Evolutionary conservation across 1,284 basidiomycete species (phyloP).

Genomic region (Flammula alnicola): DNA sequence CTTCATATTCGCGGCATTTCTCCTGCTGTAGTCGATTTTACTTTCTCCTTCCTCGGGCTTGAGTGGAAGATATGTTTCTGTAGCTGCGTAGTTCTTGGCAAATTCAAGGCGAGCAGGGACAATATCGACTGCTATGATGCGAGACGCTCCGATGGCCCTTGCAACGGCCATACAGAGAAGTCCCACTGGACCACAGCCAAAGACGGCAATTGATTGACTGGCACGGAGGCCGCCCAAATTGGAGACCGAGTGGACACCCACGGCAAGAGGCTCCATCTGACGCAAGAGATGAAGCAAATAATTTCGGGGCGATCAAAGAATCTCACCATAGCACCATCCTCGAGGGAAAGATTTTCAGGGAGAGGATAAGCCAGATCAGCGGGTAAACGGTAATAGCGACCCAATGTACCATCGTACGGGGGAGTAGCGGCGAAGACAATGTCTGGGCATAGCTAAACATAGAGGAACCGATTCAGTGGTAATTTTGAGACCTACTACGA

Average conservation of each 20-base stretch:
- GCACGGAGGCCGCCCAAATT: slow-evolving; percentile 77
- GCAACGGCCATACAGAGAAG: slow-evolving; percentile 93
- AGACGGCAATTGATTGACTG: slow-evolving; percentile 78
- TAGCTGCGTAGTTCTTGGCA: slow-evolving; percentile 88
- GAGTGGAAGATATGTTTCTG: slow-evolving; percentile 78
- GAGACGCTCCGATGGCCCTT: slow-evolving; percentile 83
- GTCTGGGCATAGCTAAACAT: slow-evolving; percentile 68
- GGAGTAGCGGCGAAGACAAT: slow-evolving; percentile 90
- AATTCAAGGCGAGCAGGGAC: slow-evolving; percentile 84
- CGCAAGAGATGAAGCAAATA: background rate
- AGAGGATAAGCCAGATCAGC: slow-evolving; percentile 77
- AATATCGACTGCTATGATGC: slow-evolving; percentile 88
- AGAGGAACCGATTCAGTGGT: slow-evolving; percentile 6
- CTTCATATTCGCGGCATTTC: slow-evolving; percentile 67
- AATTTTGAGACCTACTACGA: background rate
- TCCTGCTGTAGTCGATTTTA: slow-evolving; percentile 69
- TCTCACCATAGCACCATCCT: slow-evolving; percentile 83
- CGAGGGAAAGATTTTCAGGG: slow-evolving; percentile 74
- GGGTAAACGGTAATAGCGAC: slow-evolving; percentile 80
- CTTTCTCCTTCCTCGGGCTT: slow-evolving; percentile 67
- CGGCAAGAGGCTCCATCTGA: slow-evolving; percentile 93
- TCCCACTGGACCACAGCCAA: slow-evolving; percentile 93
- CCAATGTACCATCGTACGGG: slow-evolving; percentile 87
- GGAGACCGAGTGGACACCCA: slow-evolving; percentile 88
- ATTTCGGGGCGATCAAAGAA: background rate